Conservation (phyloP, 73 alveolate genomes). For the Stentor coeruleus region DNA sequence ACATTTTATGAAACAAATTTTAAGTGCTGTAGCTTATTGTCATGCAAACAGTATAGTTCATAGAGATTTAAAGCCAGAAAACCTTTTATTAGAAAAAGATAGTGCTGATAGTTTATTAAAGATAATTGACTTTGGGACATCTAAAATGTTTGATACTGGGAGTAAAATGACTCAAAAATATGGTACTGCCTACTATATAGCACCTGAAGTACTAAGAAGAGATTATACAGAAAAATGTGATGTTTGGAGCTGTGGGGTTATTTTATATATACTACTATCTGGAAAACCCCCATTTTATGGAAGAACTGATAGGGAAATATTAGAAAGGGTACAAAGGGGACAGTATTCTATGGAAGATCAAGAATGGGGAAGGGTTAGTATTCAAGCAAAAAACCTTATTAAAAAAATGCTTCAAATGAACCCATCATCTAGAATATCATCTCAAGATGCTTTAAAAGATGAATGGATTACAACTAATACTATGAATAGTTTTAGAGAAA, state of each 20-base stretch:
- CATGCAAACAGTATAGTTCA: neutral
- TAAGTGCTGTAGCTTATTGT: neutral
- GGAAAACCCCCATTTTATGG: slow-evolving; percentile 95
- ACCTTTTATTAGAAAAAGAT: neutral
- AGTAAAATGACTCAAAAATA: neutral
- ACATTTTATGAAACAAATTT: neutral
- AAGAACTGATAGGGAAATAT: slow-evolving; percentile 61
- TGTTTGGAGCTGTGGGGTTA: slow-evolving; percentile 94
- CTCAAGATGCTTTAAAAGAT: slow-evolving; percentile 47
- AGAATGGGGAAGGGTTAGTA: slow-evolving; percentile 39
- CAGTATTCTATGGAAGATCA: slow-evolving; percentile 35
- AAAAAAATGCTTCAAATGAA: slow-evolving; percentile 33
- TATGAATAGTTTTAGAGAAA: slow-evolving; percentile 25
- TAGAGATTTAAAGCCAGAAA: neutral
- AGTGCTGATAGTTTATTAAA: neutral
- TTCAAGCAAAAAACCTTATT: slow-evolving; percentile 48
- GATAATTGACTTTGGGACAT: neutral
- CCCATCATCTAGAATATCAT: slow-evolving; percentile 39
- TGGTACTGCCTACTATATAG: neutral
- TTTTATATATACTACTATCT: slow-evolving; percentile 73
- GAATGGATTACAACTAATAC: slow-evolving; percentile 36
- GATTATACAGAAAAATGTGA: slow-evolving; percentile 32
- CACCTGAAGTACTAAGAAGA: neutral
- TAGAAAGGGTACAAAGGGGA: slow-evolving; percentile 43
- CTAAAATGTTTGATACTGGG: neutral